Percentiles rank a stretch among this genome's conserved stretches.
Conservation (phyloP, 768 basidiomycete genomes). For the Clavulina sp. region DNA sequence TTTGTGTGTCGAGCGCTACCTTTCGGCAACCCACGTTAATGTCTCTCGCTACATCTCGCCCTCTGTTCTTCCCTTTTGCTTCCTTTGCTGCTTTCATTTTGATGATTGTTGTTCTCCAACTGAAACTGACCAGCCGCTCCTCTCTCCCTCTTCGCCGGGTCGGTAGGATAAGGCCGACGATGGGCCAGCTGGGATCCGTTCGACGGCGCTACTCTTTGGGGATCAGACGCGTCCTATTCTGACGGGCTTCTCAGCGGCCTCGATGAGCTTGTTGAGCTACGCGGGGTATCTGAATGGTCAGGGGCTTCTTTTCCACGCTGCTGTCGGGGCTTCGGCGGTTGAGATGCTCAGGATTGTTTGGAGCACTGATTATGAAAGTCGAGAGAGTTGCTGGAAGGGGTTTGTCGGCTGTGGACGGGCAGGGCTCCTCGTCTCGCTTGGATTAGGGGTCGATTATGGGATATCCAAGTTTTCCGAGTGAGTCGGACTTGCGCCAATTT, state of each 20-base stretch:
- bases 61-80: constrained; percentile 13
- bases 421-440: constrained; percentile 78
- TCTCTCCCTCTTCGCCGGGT: too few species aligned
- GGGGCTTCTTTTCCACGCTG: constrained; percentile 61
- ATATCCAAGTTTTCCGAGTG: too few species aligned
- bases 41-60: not conserved
- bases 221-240: constrained; percentile 59
- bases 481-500: too few species aligned
- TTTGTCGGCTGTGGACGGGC: constrained; percentile 80
- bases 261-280: constrained; percentile 54
- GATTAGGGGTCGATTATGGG: constrained; percentile 60
- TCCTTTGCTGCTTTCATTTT: not conserved
- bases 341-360: constrained; percentile 67
- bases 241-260: constrained; percentile 48
- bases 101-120: constrained; percentile 8
- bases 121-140: not conserved
- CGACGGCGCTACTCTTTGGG: constrained; percentile 86
- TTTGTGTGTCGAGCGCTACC: not conserved
- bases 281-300: constrained; percentile 71
- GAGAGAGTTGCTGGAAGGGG: constrained; percentile 75
- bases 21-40: not conserved
- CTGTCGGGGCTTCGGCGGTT: constrained; percentile 48
- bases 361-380: constrained; percentile 54
- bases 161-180: constrained; percentile 88
- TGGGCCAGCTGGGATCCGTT: constrained; percentile 69